Percentiles rank a stretch among this genome's conserved stretches.
Evolutionary conservation across 176 grass and related monocot genomes (phyloP).

Genomic region (Hyparrhenia diplandra): DNA sequence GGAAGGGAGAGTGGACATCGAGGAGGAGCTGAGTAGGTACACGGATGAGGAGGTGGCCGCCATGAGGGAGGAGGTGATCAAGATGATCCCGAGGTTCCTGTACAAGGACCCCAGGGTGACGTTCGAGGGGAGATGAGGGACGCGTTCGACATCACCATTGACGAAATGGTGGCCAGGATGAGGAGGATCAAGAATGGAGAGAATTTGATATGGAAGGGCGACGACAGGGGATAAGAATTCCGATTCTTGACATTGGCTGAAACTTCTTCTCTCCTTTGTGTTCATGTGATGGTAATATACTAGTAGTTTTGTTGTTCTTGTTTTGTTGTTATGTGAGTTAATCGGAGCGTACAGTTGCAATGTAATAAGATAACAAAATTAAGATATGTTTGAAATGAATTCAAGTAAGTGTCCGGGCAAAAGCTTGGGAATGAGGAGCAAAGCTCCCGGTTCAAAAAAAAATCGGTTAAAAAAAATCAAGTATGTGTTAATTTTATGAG

Average conservation of each 20-base stretch:
- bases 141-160: conserved; percentile 55
- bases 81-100: conserved; percentile 61
- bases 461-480: too few relatives aligned
- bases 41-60: conserved; percentile 38
- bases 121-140: conserved; percentile 37
- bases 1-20: conserved; percentile 46
- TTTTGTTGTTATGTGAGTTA: too few relatives aligned
- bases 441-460: too few relatives aligned
- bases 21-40: conserved; percentile 49
- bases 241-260: too few relatives aligned
- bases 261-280: too few relatives aligned
- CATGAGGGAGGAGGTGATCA: conserved; percentile 68
- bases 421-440: too few relatives aligned
- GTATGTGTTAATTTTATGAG: neutral
- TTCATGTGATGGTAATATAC: too few relatives aligned
- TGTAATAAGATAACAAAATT: too few relatives aligned
- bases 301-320: too few relatives aligned
- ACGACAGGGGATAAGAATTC: neutral
- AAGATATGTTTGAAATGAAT: too few relatives aligned
- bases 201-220: neutral
- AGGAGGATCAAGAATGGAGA: conserved; percentile 46
- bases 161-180: conserved; percentile 44
- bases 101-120: conserved; percentile 54
- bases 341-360: too few relatives aligned
- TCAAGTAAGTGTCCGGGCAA: too few relatives aligned